These are phyloP conservation scores for Bauhinia variegata DNA, from an alignment of 306 rosid genomes.

Conservation along the genomic window DNA sequence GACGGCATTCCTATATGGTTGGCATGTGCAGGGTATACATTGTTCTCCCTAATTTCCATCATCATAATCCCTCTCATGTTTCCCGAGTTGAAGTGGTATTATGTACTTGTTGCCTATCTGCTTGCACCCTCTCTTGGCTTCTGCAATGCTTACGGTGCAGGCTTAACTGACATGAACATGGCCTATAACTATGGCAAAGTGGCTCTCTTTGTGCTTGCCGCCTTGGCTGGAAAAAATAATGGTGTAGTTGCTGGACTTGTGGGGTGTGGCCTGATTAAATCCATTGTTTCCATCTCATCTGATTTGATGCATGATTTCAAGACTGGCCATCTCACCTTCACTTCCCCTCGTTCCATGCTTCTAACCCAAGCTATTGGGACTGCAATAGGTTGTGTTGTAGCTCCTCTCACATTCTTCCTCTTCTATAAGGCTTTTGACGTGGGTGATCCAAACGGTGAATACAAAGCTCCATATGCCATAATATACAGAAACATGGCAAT, in stretches of 20 bases:
- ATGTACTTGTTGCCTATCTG: constrained; percentile 71
- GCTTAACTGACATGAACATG: constrained; percentile 97
- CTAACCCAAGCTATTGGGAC: constrained; percentile 92
- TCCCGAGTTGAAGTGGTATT: constrained; percentile 91
- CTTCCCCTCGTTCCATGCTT: constrained; percentile 95
- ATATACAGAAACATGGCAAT: constrained; percentile 96
- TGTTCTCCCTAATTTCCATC: constrained; percentile 68
- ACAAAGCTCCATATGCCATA: constrained; percentile 97
- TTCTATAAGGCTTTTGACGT: constrained; percentile 93
- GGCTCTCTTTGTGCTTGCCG: constrained; percentile 90
- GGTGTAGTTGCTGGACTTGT: constrained; percentile 94
- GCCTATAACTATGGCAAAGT: constrained; percentile 97
- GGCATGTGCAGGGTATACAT: constrained; percentile 66
- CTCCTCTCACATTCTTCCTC: constrained; percentile 85
- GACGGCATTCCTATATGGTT: constrained; percentile 88
- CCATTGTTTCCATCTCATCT: constrained; percentile 90
- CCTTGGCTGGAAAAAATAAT: constrained; percentile 65
- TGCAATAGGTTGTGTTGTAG: constrained; percentile 85
- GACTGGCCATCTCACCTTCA: constrained; percentile 89
- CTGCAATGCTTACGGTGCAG: constrained; percentile 99
- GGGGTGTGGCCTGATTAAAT: constrained; percentile 92
- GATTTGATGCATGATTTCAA: constrained; percentile 97
- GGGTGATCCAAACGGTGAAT: constrained; percentile 79
- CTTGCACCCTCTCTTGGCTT: constrained; percentile 92
- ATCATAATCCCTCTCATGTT: constrained; percentile 85